Conservation (phyloP, 352 stramenopile genomes). For the Nothophytophthora sp. region DNA sequence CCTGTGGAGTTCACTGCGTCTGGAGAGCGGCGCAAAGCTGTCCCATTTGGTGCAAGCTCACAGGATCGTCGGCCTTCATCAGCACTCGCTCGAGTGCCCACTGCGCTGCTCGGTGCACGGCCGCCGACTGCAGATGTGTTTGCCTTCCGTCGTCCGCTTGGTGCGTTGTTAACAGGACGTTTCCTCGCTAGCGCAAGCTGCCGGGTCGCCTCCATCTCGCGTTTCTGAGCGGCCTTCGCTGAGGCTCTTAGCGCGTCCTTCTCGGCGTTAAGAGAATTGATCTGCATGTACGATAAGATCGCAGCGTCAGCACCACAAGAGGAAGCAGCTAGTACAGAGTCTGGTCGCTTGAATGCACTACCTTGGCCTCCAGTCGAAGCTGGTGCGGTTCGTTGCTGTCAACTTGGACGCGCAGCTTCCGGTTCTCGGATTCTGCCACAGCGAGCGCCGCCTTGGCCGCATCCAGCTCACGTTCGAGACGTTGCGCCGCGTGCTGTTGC, state of each 20-base stretch:
- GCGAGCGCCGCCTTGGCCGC: constrained; percentile 23
- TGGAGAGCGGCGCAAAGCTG: neutral
- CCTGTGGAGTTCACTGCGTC: neutral
- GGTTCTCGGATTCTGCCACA: constrained; percentile 30
- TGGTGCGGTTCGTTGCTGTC: constrained; percentile 34
- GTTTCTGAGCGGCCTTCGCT: constrained; percentile 30
- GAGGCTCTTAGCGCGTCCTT: constrained; percentile 41
- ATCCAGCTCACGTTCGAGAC: constrained; percentile 36
- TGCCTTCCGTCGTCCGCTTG: neutral
- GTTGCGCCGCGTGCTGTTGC: constrained; percentile 28
- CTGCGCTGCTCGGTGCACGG: neutral
- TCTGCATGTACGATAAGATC: constrained; percentile 22
- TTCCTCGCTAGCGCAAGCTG: constrained; percentile 35
- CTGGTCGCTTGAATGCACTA: too few relatives aligned
- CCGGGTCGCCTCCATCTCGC: constrained; percentile 49
- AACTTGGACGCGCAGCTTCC: constrained; percentile 27
- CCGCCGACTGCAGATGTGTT: neutral
- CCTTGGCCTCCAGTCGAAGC: constrained; percentile 51
- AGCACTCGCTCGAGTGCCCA: neutral
- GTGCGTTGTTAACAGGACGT: neutral
- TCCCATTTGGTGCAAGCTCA: neutral
- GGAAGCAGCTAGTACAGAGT: neutral
- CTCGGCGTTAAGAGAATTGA: constrained; percentile 48
- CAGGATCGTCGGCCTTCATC: neutral
- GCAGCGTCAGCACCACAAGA: neutral